Evolutionary conservation across 2,329 filamentous ascomycete species (phyloP), one percentile per base, ranked within the genome.

Genomic region (Dactylellina cionopaga): DNA sequence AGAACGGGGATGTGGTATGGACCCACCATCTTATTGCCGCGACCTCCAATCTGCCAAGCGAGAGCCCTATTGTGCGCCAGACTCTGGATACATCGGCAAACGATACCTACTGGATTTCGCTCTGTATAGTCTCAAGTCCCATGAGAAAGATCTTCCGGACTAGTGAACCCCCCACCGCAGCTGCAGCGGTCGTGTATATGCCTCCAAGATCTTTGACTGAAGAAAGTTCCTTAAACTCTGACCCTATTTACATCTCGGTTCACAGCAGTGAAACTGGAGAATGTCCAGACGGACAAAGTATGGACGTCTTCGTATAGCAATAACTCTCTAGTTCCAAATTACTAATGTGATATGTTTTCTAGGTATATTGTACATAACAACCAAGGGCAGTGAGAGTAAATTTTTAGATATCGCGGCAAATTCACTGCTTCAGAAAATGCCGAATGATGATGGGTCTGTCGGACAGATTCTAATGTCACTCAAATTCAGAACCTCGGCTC

Each of bases 261-360:
- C 94, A 98, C 80, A 95, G 92, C 2, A 92, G 90, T 79, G 93
- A 96, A 68, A 94, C 93, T 41, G 93, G 93, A 74, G 94, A 98
- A 83, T 98, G 95, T 80, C 93, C 94, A 24, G 75, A 81, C 74
- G 88, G 90, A 82, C 92, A 98, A 88, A 89, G 94, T 99, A 87
- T 92, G 94, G 91, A 69, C 24, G 75, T 59, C 46, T 11, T 2
- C 24, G 19, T 9, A 11, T 31, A 27, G 11, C 25, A 9, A 41
- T 24, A 7, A n/a, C 1, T 27, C 10, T 37, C n/a, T 6, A 59
- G 5, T 7, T 17, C 33, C 49, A 35, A n/a, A 11, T 13, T 41
- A 7, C 19, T 27, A 17, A 33, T 35, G 19, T 3, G 11, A 3
- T 19, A 1, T 19, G n/a, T 17, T 19, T 46, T 22, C 6, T 51